A percentile compares a stretch with the other conserved stretches of the same genome.
phyloP scores from a whole-genome alignment of 108 stramenopile species.

The Cyclotella kingstonii region DNA sequence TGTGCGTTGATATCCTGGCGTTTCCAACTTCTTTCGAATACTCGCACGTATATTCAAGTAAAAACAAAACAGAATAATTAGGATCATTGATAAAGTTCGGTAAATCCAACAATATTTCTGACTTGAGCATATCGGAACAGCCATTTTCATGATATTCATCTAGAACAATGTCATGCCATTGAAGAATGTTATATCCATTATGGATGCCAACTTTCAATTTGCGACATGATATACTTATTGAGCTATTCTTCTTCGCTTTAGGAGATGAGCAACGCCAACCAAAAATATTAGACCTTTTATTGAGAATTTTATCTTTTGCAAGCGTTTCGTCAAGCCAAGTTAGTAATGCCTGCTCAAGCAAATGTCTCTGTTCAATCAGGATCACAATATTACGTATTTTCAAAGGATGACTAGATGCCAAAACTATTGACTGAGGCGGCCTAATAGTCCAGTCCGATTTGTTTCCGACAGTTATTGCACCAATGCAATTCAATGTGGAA shows the following conservation, averaged over 20 bases:
- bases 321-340: neutral
- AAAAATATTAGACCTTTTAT: neutral
- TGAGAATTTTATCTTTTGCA: neutral
- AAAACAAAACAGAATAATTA: neutral
- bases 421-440: constrained; percentile 2
- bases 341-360: constrained; percentile 7
- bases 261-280: neutral
- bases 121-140: neutral
- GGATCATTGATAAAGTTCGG: neutral
- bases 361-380: constrained; percentile 2
- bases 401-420: neutral
- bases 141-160: neutral
- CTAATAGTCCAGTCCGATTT: constrained; percentile 7
- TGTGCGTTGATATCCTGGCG: neutral
- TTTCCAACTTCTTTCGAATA: neutral
- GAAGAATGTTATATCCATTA: constrained; percentile 8
- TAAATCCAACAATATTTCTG: neutral
- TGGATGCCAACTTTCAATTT: constrained; percentile 11
- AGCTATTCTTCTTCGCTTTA: neutral
- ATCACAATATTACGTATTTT: constrained; percentile 1
- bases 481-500: constrained; percentile 4
- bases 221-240: neutral
- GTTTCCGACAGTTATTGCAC: constrained; percentile 12
- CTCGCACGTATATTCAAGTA: constrained; percentile 10
- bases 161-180: constrained; percentile 7